Evolutionary conservation across 805 yeast species (phyloP), one percentile per base, ranked within the genome.

Genomic region (Hanseniaspora singularis): DNA sequence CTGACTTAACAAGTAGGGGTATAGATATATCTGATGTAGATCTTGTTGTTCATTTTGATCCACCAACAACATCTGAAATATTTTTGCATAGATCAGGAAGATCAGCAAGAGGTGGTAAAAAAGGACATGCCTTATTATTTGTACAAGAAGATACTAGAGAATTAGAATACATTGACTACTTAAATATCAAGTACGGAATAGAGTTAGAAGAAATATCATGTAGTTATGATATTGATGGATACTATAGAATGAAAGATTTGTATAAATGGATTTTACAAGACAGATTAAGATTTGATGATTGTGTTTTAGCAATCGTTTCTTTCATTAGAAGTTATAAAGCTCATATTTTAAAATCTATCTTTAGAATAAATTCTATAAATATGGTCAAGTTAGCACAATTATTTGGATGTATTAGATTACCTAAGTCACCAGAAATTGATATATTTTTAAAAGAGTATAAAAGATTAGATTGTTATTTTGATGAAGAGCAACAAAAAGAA

Each of bases 1-100:
- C 98, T 0, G 98, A 92, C 68, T 96, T 92, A n/a, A 96, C 98
- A 0, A 96, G 97, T 0, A 72, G 98, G 58, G 98, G 98, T 36
- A 74, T 92, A 19, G 98, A 92, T 66, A 80, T 92, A 24, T 94
- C 95, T 0, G 92, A 88, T 46, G 96, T 92, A 9, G 97, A 92
- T 57, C 64, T 88, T 22, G 97, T 89, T 3, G 66, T 92, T n/a
- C 98, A 92, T 59, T 55, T 89, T 20, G 97, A 92, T 53, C 95
- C 97, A 1, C 98, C 98, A 1, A 77, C 86, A 0, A 95, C 88
- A 54, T 85, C 96, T 0, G 94, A 82, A 57, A 76, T 86, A 58
- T 92, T 89, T 57, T 71, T 89, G 36, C 98, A 92, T 61, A 73
- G 98, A 59, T 83, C 89, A 63, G 98, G 98, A 19, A 73, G 98